These are phyloP conservation scores for Gossypium schwendimanii DNA, from an alignment of 441 rosid species.

Conservation along the genomic window DNA sequence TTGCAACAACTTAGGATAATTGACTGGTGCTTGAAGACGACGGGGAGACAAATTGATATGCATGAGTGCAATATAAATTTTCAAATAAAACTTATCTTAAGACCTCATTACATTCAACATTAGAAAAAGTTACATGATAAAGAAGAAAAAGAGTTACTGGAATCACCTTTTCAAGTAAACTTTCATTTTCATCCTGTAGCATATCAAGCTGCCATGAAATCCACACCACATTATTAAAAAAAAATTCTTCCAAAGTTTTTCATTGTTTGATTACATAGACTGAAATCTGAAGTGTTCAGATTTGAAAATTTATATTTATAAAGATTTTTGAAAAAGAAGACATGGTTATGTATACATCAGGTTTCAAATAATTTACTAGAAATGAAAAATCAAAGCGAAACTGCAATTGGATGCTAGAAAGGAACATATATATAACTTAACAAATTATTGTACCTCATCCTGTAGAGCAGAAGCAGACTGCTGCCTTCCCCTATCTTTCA, in stretches of 20 bases:
- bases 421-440: constrained; percentile 9
- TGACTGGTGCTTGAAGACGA: neutral
- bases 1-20: constrained; percentile 2
- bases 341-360: neutral
- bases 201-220: constrained; percentile 53
- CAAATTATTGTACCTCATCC: constrained; percentile 42
- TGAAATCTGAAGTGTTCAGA: neutral
- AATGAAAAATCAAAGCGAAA: neutral
- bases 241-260: neutral
- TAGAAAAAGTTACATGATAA: neutral
- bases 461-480: constrained; percentile 52
- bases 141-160: constrained; percentile 19
- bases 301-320: neutral
- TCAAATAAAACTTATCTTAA: neutral
- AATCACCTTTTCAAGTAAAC: constrained; percentile 59
- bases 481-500: constrained; percentile 38
- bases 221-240: constrained; percentile 5
- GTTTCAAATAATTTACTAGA: neutral
- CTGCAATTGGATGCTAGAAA: neutral
- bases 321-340: neutral
- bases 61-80: neutral
- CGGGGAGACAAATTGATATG: neutral
- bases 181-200: constrained; percentile 64
- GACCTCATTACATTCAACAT: neutral
- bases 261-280: neutral